Evolutionary conservation across 805 yeast genomes (phyloP).

Genomic region (Pichia cephalocereana): DNA sequence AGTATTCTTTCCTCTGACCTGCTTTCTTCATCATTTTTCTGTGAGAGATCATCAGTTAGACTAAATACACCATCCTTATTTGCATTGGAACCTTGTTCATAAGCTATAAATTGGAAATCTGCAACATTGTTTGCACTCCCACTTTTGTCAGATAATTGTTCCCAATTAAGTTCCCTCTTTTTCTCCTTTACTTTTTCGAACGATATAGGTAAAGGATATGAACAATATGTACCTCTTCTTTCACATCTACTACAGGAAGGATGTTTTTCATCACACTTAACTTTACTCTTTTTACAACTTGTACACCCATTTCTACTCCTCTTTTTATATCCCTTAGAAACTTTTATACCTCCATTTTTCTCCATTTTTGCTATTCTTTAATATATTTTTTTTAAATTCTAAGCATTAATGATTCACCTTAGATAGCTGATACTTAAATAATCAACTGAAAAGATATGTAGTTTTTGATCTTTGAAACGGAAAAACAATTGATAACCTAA

Average conservation of each 20-base stretch:
- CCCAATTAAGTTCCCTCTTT: neutral
- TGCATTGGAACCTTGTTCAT: neutral
- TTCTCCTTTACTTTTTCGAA: neutral
- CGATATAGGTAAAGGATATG: slow-evolving; percentile 1
- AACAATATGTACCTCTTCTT: slow-evolving; percentile 1
- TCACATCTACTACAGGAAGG: slow-evolving; percentile 15
- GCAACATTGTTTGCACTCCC: neutral
- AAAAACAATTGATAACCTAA: too few species aligned
- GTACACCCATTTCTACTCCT: slow-evolving; percentile 7
- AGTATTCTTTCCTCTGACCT: too few species aligned
- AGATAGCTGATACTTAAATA: too few species aligned
- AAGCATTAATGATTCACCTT: neutral
- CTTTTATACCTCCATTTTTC: slow-evolving; percentile 4
- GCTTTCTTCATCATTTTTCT: too few species aligned
- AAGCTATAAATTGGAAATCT: neutral
- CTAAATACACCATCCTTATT: neutral
- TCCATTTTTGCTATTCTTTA: neutral
- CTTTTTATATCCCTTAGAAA: neutral
- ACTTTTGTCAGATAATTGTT: neutral
- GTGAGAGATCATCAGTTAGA: too few species aligned
- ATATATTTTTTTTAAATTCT: neutral
- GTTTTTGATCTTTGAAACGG: too few species aligned
- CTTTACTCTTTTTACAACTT: slow-evolving; percentile 15
- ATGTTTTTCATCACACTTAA: slow-evolving; percentile 18
- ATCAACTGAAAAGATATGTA: too few species aligned